phyloP scores from a whole-genome alignment of 495 filamentous ascomycete genomes.

The Penicillium verhagenii region DNA sequence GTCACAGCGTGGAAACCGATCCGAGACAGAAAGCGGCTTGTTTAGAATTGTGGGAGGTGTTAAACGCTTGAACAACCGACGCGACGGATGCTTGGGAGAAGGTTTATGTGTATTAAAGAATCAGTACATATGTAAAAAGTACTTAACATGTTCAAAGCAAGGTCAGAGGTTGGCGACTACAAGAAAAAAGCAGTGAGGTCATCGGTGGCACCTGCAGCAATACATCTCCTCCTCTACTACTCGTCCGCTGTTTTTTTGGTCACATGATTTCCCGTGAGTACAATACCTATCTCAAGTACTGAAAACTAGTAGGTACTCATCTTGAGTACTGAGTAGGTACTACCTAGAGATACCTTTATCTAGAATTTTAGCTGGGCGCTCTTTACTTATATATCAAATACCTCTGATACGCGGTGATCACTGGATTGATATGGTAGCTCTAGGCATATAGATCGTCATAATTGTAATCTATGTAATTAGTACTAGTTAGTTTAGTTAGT shows the following conservation, averaged over 20 bases:
- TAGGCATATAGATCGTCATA: too few relatives aligned
- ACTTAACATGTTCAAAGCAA: too few relatives aligned
- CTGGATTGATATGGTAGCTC: background rate
- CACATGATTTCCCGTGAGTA: background rate
- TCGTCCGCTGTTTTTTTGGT: too few relatives aligned
- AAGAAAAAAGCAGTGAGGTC: constrained; percentile 27
- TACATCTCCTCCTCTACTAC: background rate
- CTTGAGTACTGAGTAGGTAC: too few relatives aligned
- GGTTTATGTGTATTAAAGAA: too few relatives aligned
- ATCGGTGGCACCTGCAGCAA: constrained; percentile 19
- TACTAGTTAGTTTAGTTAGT: too few relatives aligned
- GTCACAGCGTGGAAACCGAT: constrained; percentile 12
- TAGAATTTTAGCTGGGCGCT: too few relatives aligned
- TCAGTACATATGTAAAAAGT: too few relatives aligned
- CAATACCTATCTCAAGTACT: too few relatives aligned
- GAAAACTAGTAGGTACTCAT: too few relatives aligned
- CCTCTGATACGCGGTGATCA: background rate
- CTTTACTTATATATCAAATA: too few relatives aligned
- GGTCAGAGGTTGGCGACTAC: constrained; percentile 1
- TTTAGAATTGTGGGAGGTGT: background rate
- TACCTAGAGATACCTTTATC: too few relatives aligned
- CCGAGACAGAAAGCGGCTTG: constrained; percentile 4
- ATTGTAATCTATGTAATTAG: background rate
- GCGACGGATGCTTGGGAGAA: background rate
- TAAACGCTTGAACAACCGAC: background rate